Evolutionary conservation across 441 rosid species (phyloP), one percentile per base, ranked within the genome.

Genomic region (Syzygium malaccense): DNA sequence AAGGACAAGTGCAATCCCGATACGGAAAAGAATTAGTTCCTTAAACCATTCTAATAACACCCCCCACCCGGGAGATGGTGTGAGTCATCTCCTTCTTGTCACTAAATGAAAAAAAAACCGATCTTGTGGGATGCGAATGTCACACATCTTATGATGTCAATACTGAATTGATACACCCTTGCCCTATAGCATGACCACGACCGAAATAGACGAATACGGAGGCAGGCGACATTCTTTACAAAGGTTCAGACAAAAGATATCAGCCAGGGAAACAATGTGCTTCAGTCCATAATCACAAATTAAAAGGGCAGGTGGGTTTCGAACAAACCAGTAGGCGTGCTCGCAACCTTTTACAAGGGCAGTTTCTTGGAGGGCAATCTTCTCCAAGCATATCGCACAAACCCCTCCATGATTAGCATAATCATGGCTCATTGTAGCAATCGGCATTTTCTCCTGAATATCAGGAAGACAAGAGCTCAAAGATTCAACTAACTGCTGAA

Each of bases 271-370:
- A 64, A 71, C 83, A 12, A 37, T 37, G 14, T 4, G 13, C 12
- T 20, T 41, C 83, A 5, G 51, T 37, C 83, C 51, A 23, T 71
- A 20, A 71, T 37, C 15, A 14, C 10, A 1, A 37, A 83, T 2
- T 55, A 26, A 5, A 68, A 87, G 32, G 20, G 66, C 30, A 33
- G 78, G 55, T 32, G 78, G 86, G 86, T 71, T 33, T 55, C 87
- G 10, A 32, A 88, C 97, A 89, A 91, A 94, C 98, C 98, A 96
- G 92, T 96, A 96, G n/a, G 96, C 93, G 55, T 96, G 97, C 93
- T 96, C 96, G 92, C 97, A 96, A 88, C 94, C 97, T 90, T 93
- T 94, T 86, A 96, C 88, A 68, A 95, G 94, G 80, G 98, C 97
- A 86, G 93, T 94, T 89, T 96, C 98, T 92, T 92, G 91, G 68